Evolutionary conservation across 2,329 filamentous ascomycete genomes (phyloP).

Genomic region (Furcasterigmium sp.): DNA sequence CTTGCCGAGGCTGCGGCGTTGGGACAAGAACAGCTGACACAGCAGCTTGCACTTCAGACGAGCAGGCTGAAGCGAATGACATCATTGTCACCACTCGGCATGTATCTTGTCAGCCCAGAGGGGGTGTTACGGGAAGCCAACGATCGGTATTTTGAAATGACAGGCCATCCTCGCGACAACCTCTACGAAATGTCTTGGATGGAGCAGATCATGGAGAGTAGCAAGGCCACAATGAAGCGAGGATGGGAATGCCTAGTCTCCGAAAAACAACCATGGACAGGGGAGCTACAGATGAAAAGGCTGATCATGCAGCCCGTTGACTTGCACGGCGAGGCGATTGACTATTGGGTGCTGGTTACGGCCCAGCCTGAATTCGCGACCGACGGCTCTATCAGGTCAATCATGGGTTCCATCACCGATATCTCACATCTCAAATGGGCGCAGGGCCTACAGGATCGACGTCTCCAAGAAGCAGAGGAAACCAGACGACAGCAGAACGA

Average conservation of each 20-base stretch:
- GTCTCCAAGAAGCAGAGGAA: constrained; percentile 29
- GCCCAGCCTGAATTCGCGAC: constrained; percentile 25
- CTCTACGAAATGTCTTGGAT: constrained; percentile 35
- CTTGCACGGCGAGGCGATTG: constrained; percentile 30
- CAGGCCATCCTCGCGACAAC: constrained; percentile 29
- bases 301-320: constrained; percentile 21
- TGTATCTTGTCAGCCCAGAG: constrained; percentile 32
- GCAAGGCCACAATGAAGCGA: constrained; percentile 21
- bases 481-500: constrained; percentile 46
- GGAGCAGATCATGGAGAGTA: constrained; percentile 29
- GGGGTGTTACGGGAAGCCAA: constrained; percentile 38
- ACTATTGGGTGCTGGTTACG: constrained; percentile 36
- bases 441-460: constrained; percentile 27
- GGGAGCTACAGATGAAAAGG: constrained; percentile 36
- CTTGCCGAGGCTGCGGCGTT: constrained; percentile 26
- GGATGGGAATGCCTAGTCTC: constrained; percentile 31
- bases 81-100: constrained; percentile 27
- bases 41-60: constrained; percentile 27
- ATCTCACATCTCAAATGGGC: constrained; percentile 39
- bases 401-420: constrained; percentile 36
- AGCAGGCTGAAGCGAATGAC: constrained; percentile 30
- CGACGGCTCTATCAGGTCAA: constrained; percentile 25
- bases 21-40: constrained; percentile 24
- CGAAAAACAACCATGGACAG: constrained; percentile 27
- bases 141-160: constrained; percentile 42